Evolutionary conservation across 2,329 filamentous ascomycete genomes (phyloP).

Genomic region (Colletotrichum musicola): DNA sequence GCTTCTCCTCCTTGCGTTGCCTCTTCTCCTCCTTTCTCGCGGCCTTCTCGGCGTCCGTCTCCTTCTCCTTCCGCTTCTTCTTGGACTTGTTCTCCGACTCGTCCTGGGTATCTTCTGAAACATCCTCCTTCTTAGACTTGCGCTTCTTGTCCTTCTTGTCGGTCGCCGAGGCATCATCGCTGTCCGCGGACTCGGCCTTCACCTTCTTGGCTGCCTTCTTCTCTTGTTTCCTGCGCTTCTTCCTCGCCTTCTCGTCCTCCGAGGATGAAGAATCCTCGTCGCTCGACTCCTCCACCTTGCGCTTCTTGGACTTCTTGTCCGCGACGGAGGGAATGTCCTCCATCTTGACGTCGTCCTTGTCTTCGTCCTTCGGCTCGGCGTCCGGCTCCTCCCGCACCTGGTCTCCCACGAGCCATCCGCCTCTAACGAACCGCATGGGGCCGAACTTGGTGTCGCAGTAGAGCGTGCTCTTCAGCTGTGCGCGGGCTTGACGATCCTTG

Average conservation of each 20-base stretch:
- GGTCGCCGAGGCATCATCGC: constrained; percentile 40
- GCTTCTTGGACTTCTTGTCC: constrained; percentile 63
- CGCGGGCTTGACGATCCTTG: constrained; percentile 75
- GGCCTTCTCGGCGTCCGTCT: constrained; percentile 52
- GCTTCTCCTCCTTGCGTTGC: constrained; percentile 58
- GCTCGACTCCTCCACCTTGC: constrained; percentile 57
- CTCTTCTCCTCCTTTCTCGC: constrained; percentile 66
- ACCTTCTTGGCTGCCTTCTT: constrained; percentile 49
- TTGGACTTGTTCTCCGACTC: constrained; percentile 44
- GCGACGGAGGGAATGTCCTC: constrained; percentile 42
- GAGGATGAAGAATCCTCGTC: constrained; percentile 43
- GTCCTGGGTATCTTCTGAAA: constrained; percentile 43
- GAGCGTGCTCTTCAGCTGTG: constrained; percentile 77
- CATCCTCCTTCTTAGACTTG: constrained; percentile 49
- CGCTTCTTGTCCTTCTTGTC: constrained; percentile 58
- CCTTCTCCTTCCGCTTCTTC: constrained; percentile 45
- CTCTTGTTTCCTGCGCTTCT: constrained; percentile 53
- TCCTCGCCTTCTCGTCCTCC: constrained; percentile 51
- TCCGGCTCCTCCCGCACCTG: constrained; percentile 63
- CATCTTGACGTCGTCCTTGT: constrained; percentile 41
- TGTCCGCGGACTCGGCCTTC: constrained; percentile 35
- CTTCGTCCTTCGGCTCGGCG: constrained; percentile 44
- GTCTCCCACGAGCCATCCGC: constrained; percentile 77
- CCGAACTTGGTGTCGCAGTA: constrained; percentile 85
- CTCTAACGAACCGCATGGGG: constrained; percentile 85